Conservation (phyloP, 345 rosid species). For the Rhizophora mangle region DNA sequence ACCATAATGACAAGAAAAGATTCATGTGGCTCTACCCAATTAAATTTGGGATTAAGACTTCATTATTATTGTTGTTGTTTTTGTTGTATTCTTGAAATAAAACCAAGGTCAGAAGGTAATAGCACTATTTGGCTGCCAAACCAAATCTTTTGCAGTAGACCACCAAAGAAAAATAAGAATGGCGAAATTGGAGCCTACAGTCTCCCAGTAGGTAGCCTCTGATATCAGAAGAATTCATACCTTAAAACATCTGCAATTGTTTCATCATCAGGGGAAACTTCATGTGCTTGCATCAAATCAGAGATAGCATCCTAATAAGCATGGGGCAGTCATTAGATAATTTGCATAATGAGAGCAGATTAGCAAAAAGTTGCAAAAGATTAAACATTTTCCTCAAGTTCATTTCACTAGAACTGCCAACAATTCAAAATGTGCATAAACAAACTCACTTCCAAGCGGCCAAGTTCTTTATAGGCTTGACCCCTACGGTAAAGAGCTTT, state of each 20-base stretch:
- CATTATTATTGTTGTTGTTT: no score
- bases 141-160: no score
- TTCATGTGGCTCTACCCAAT: no score
- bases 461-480: conserved; percentile 82
- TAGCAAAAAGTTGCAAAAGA: background rate
- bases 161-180: no score
- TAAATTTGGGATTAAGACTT: no score
- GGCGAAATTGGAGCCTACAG: no score
- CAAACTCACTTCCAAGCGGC: conserved; percentile 69
- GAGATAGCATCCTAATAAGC: conserved; percentile 70
- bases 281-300: conserved; percentile 72
- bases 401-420: conserved; percentile 12
- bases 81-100: no score
- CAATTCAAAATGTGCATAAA: conserved; percentile 8
- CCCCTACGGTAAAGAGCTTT: conserved; percentile 98
- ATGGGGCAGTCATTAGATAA: conserved; percentile 12
- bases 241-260: conserved; percentile 74
- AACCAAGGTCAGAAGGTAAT: no score
- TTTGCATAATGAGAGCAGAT: background rate
- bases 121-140: no score
- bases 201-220: no score
- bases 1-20: no score
- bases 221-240: conserved; percentile 28
- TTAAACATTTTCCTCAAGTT: background rate
- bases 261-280: conserved; percentile 84